Evolutionary conservation across 805 yeast genomes (phyloP).

Genomic region (Spencermartinsiella europaea): DNA sequence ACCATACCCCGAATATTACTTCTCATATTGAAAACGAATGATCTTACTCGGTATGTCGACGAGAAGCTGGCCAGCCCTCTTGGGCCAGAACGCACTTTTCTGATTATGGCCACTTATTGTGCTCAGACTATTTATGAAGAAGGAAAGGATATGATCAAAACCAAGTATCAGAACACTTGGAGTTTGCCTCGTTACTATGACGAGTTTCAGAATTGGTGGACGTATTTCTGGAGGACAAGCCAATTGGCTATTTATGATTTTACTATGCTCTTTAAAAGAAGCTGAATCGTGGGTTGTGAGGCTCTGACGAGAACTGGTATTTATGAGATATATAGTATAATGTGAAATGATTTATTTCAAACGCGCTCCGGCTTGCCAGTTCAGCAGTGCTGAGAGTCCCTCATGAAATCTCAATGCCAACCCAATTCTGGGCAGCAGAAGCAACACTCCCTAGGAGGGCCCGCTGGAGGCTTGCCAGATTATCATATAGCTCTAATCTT

Average conservation of each 20-base stretch:
- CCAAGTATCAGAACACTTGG: slow-evolving; percentile 16
- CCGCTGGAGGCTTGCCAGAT: too few relatives aligned
- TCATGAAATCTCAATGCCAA: too few relatives aligned
- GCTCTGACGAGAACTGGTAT: too few relatives aligned
- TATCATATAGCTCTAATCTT: too few relatives aligned
- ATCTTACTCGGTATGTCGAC: slow-evolving; percentile 82
- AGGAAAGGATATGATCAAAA: slow-evolving; percentile 39
- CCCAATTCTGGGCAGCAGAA: too few relatives aligned
- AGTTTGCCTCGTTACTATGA: slow-evolving; percentile 20
- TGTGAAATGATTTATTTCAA: too few relatives aligned
- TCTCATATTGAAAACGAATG: slow-evolving; percentile 87
- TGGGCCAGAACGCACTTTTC: slow-evolving; percentile 81
- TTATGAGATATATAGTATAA: too few relatives aligned
- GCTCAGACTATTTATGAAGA: slow-evolving; percentile 75
- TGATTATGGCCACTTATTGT: slow-evolving; percentile 87
- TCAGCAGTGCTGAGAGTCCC: too few relatives aligned
- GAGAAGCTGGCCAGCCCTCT: slow-evolving; percentile 75
- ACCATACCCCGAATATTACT: slow-evolving; percentile 81
- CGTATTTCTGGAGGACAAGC: slow-evolving; percentile 29
- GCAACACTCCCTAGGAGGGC: too few relatives aligned
- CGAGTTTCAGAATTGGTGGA: slow-evolving; percentile 30
- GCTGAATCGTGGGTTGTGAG: too few relatives aligned
- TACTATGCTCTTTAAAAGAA: slow-evolving; percentile 5
- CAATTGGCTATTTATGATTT: slow-evolving; percentile 35
- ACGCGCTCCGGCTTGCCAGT: too few relatives aligned